Conservation (phyloP, 495 filamentous ascomycete genomes). For the Poronia punctata region DNA sequence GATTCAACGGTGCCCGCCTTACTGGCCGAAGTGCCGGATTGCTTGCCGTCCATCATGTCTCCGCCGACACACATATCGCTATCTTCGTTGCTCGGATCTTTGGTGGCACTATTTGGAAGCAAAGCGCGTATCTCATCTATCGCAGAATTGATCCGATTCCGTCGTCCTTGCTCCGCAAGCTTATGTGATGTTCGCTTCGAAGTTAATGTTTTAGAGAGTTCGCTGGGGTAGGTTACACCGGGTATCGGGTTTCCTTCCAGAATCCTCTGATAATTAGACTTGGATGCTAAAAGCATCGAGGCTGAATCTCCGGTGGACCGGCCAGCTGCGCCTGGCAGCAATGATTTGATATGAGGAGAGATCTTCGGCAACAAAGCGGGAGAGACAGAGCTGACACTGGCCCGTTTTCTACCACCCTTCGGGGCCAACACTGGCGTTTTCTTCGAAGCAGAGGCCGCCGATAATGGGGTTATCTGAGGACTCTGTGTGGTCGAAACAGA, state of each 20-base stretch:
- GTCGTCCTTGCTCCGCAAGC: slow-evolving; percentile 89
- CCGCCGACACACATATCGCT: slow-evolving; percentile 39
- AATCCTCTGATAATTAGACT: slow-evolving; percentile 98
- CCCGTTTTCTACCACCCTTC: slow-evolving; percentile 58
- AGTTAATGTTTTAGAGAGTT: slow-evolving; percentile 84
- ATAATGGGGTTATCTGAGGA: slow-evolving; percentile 41
- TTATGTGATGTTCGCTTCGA: slow-evolving; percentile 98
- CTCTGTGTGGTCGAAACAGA: slow-evolving; percentile 43
- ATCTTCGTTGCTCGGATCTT: slow-evolving; percentile 24
- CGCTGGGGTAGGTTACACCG: slow-evolving; percentile 84
- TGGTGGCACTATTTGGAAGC: slow-evolving; percentile 51
- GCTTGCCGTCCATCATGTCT: slow-evolving; percentile 34
- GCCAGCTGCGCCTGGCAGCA: slow-evolving; percentile 60
- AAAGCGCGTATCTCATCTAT: slow-evolving; percentile 85
- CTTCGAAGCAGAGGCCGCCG: slow-evolving; percentile 24
- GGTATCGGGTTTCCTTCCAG: slow-evolving; percentile 85
- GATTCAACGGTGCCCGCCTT: slow-evolving; percentile 95
- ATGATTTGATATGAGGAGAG: slow-evolving; percentile 86
- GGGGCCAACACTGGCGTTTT: slow-evolving; percentile 42
- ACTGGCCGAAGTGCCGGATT: slow-evolving; percentile 56
- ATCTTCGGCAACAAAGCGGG: slow-evolving; percentile 89
- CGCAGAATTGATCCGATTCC: slow-evolving; percentile 92
- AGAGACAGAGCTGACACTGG: slow-evolving; percentile 66
- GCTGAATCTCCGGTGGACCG: slow-evolving; percentile 56
- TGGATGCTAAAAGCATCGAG: slow-evolving; percentile 79